Percentiles rank a stretch among this genome's conserved stretches.
These are phyloP conservation scores for Macrolepiota albuminosa DNA, from an alignment of 768 basidiomycete species.

Conservation along the genomic window DNA sequence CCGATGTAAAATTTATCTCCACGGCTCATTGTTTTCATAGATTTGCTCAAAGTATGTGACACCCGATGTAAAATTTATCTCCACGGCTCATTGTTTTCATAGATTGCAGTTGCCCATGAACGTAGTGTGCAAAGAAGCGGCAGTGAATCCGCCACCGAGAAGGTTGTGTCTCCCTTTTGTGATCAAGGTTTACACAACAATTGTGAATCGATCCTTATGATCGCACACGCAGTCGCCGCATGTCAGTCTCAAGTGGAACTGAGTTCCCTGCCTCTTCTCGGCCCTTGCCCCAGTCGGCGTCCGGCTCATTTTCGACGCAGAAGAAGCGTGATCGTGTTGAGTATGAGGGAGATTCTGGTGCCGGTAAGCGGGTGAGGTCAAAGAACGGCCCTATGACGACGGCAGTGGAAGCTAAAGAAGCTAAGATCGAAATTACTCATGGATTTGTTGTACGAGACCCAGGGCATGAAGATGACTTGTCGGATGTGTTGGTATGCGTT, in stretches of 20 bases:
- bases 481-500: constrained; percentile 25
- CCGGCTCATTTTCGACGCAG: background rate
- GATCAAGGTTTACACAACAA: background rate
- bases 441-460: constrained; percentile 25
- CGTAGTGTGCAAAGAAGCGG: background rate
- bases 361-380: background rate
- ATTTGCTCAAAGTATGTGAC: constrained; percentile 6
- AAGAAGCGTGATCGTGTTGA: constrained; percentile 3
- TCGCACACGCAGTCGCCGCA: background rate
- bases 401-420: background rate
- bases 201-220: background rate
- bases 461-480: constrained; percentile 20
- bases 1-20: background rate
- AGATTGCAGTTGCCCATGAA: constrained; percentile 7
- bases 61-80: background rate
- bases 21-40: background rate
- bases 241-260: background rate
- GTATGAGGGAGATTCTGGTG: background rate
- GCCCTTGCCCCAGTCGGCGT: background rate
- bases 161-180: background rate
- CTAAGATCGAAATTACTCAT: constrained; percentile 26
- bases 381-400: background rate
- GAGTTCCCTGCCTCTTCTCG: background rate
- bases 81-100: background rate
- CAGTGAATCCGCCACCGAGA: constrained; percentile 5